Percentiles rank a stretch among this genome's conserved stretches.
Conservation (phyloP, 116 monocot species). For the Posidonia oceanica region DNA sequence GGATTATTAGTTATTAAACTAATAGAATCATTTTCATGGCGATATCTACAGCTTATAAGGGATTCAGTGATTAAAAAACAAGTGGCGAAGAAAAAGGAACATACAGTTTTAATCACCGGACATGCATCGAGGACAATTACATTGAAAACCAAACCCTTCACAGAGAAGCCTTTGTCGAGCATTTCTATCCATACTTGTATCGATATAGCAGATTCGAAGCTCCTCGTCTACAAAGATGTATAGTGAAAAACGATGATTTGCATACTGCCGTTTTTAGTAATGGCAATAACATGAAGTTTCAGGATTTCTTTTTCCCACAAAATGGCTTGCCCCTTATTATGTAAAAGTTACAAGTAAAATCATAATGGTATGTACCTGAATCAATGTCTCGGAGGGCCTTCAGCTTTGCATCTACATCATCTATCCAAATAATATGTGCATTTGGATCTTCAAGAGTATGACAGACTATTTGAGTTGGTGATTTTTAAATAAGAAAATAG, state of each 20-base stretch:
- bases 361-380: constrained; percentile 32
- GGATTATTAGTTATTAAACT: too few species aligned
- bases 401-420: constrained; percentile 58
- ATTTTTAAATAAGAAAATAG: background rate
- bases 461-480: background rate
- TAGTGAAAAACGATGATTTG: background rate
- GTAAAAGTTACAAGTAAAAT: background rate
- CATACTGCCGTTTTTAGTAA: too few species aligned
- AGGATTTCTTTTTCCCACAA: too few species aligned
- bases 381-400: constrained; percentile 74
- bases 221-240: constrained; percentile 57
- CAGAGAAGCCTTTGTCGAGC: constrained; percentile 65
- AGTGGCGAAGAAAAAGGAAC: background rate
- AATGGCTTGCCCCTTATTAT: too few species aligned
- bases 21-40: too few species aligned
- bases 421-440: constrained; percentile 79
- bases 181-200: constrained; percentile 66
- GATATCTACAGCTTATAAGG: background rate
- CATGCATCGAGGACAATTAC: constrained; percentile 52
- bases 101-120: constrained; percentile 32
- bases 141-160: constrained; percentile 78
- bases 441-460: constrained; percentile 68
- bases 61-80: background rate
- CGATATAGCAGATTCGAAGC: constrained; percentile 82
- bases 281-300: too few species aligned